These are phyloP conservation scores for Flagelloscypha sp. DNA, from an alignment of 768 basidiomycete genomes.

Conservation along the genomic window DNA sequence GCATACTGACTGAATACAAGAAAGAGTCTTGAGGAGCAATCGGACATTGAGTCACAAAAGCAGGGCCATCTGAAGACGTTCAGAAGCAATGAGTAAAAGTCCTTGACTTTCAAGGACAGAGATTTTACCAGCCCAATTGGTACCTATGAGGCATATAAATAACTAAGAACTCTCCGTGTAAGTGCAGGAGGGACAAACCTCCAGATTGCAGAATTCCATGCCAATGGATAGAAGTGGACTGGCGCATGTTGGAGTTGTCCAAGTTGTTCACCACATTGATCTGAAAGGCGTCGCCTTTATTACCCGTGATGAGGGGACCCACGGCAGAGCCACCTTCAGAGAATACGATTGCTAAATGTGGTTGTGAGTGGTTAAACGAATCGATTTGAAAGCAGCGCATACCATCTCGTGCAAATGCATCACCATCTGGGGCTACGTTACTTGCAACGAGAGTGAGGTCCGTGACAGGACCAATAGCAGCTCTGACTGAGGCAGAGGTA, in stretches of 20 bases:
- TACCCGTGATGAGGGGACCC: constrained; percentile 32
- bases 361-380: constrained; percentile 14
- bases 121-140: constrained; percentile 25
- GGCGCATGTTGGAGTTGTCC: constrained; percentile 28
- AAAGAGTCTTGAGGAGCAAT: constrained; percentile 30
- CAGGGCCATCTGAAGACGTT: constrained; percentile 16
- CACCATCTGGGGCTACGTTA: constrained; percentile 24
- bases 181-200: constrained; percentile 16
- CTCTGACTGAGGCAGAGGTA: no score
- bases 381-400: no score
- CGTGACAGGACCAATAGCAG: constrained; percentile 14
- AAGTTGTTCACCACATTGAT: constrained; percentile 34
- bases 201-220: constrained; percentile 38
- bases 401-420: no score
- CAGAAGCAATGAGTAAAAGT: no score
- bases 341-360: no score
- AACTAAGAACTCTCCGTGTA: constrained; percentile 18
- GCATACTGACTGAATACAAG: constrained; percentile 29
- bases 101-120: constrained; percentile 11
- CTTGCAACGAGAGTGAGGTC: constrained; percentile 24
- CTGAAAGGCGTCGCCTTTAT: constrained; percentile 22
- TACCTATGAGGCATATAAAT: constrained; percentile 19
- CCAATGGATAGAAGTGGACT: constrained; percentile 39
- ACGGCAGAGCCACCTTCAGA: constrained; percentile 36
- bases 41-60: constrained; percentile 38